A percentile compares a stretch with the other conserved stretches of the same genome.
These are phyloP conservation scores for Dimargaris verticillata DNA, from an alignment of 192 early-diverging fungal species.

Conservation along the genomic window DNA sequence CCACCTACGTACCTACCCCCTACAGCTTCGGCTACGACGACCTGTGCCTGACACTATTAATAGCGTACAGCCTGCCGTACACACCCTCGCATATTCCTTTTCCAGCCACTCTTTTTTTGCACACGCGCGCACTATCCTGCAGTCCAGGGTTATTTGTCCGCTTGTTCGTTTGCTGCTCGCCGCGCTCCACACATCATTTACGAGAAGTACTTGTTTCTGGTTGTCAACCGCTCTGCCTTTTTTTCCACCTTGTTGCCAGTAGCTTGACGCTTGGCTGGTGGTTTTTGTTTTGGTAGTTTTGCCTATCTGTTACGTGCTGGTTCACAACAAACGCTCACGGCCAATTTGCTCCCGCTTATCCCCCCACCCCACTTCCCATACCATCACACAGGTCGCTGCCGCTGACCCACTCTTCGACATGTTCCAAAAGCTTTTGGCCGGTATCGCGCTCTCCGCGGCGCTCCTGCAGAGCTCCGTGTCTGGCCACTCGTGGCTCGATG, in stretches of 20 bases:
- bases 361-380: too few species aligned
- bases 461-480: conserved; percentile 16
- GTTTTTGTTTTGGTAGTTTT: conserved; percentile 1
- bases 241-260: too few species aligned
- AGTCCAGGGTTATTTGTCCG: background rate
- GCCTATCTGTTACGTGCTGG: conserved; percentile 5
- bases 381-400: too few species aligned
- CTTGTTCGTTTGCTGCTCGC: too few species aligned
- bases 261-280: background rate
- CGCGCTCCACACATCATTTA: too few species aligned
- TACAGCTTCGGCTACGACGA: background rate
- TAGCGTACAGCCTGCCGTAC: background rate
- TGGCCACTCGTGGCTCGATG: conserved; percentile 44
- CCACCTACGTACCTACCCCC: too few species aligned
- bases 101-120: background rate
- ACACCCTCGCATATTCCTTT: background rate
- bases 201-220: too few species aligned
- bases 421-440: background rate
- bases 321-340: background rate
- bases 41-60: background rate
- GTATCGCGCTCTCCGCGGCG: background rate
- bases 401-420: too few species aligned
- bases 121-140: conserved; percentile 2
- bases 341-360: background rate
- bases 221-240: too few species aligned